phyloP scores from a whole-genome alignment of 2,329 filamentous ascomycete species.

The Calonectria multiphialidica region DNA sequence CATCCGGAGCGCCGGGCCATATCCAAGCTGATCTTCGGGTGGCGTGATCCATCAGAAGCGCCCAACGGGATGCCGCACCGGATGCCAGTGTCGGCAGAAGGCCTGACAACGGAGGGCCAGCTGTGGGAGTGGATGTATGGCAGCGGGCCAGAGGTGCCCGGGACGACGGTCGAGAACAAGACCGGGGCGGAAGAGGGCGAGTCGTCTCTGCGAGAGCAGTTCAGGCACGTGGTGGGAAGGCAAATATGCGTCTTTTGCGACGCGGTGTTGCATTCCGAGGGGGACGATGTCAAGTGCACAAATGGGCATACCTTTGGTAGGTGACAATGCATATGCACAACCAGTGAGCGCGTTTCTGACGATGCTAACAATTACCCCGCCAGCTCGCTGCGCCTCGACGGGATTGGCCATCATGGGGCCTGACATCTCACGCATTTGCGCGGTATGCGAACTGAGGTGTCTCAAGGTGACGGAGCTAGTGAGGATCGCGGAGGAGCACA shows the following conservation, averaged over 20 bases:
- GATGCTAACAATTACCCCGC: conserved; percentile 49
- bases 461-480: conserved; percentile 58
- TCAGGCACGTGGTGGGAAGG: conserved; percentile 48
- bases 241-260: conserved; percentile 64
- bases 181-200: conserved; percentile 27
- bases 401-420: conserved; percentile 67
- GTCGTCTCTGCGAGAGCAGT: conserved; percentile 51
- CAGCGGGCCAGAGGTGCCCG: conserved; percentile 59
- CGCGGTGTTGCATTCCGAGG: conserved; percentile 46
- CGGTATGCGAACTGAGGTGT: conserved; percentile 65
- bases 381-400: conserved; percentile 66
- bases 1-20: conserved; percentile 58
- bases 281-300: conserved; percentile 52
- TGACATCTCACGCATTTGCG: conserved; percentile 65
- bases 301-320: conserved; percentile 56
- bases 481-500: conserved; percentile 46
- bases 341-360: neutral
- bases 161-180: conserved; percentile 47
- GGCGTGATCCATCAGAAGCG: conserved; percentile 35
- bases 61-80: neutral
- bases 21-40: conserved; percentile 54
- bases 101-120: conserved; percentile 62
- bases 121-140: conserved; percentile 73
- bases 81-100: conserved; percentile 13
- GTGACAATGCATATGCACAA: conserved; percentile 23